These are phyloP conservation scores for Pachyrhizus erosus DNA, from an alignment of 306 rosid species.

Conservation along the genomic window DNA sequence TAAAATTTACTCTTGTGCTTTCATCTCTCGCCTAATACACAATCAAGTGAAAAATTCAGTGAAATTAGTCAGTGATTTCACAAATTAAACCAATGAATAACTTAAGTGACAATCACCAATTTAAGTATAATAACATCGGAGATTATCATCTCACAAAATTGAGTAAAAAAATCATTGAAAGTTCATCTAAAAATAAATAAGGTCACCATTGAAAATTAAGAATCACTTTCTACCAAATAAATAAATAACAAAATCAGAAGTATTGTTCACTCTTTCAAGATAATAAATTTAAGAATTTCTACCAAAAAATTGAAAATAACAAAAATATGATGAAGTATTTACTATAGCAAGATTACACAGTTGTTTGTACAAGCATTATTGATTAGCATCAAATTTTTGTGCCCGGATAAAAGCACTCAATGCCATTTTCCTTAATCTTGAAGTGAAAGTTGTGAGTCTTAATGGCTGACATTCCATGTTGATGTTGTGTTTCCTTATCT, in stretches of 20 bases:
- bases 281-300: not conserved
- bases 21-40: not conserved
- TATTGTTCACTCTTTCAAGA: not conserved
- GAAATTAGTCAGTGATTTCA: not conserved
- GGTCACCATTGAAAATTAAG: not conserved
- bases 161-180: not conserved
- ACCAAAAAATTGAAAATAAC: not conserved
- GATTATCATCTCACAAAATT: not conserved
- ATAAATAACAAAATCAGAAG: not conserved
- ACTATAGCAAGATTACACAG: constrained; percentile 17
- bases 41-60: not conserved
- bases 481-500: constrained; percentile 53
- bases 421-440: constrained; percentile 74
- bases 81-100: not conserved
- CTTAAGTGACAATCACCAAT: not conserved
- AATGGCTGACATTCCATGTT: constrained; percentile 53
- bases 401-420: constrained; percentile 87
- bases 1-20: not conserved
- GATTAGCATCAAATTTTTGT: constrained; percentile 52
- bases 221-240: not conserved
- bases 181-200: not conserved
- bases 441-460: constrained; percentile 69
- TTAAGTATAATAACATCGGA: not conserved
- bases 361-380: not conserved
- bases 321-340: not conserved